Evolutionary conservation across 75 land plant species (phyloP), one percentile per base, ranked within the genome.

Genomic region (Adiantum capillusveneris): DNA sequence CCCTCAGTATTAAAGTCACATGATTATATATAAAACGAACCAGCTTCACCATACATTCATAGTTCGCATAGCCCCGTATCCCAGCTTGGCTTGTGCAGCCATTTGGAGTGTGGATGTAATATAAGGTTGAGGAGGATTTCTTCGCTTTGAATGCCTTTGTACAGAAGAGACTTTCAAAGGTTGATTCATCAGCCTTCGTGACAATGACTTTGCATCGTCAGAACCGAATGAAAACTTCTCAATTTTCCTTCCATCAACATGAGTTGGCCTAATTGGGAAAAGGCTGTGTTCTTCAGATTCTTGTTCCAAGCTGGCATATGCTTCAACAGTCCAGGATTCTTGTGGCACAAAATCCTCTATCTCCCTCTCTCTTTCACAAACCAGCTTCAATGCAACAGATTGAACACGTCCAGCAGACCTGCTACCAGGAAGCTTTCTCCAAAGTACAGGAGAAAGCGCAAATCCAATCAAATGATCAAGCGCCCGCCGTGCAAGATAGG

Each of bases 401-500:
- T 95, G 99, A 44, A 95, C 99, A 36, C 99, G 73, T 7, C 99
- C 99, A 63, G 99, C 99, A 22, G 97, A 90, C 64, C 74, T 83
- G 66, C 99, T 91, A 21, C 97, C 93, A 42, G 99, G 99, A 16
- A 95, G 66, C 55, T 95, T 95, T 64, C 84, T 66, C 99, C 99
- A 95, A 34, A 95, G 70, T 6, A 95, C 62, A 22, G 99, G 99
- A 18, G 99, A 95, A 37, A 95, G 76, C 30, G 66, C 83, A 63
- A 90, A 95, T 17, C 99, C 99, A 68, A 95, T 95, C 66, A 95
- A 65, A 66, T 95, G 89, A 68, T 95, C 99, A 67, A 95, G 88
- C 51, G 99, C 97, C 53, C 89, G 71, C 5, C 99, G 83, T 1
- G 93, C 93, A 43, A 91, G 86, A 60, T 87, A 87, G 27, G 99